Conservation (phyloP, 2,329 filamentous ascomycete genomes). For the Aspergillus luchuensis region DNA sequence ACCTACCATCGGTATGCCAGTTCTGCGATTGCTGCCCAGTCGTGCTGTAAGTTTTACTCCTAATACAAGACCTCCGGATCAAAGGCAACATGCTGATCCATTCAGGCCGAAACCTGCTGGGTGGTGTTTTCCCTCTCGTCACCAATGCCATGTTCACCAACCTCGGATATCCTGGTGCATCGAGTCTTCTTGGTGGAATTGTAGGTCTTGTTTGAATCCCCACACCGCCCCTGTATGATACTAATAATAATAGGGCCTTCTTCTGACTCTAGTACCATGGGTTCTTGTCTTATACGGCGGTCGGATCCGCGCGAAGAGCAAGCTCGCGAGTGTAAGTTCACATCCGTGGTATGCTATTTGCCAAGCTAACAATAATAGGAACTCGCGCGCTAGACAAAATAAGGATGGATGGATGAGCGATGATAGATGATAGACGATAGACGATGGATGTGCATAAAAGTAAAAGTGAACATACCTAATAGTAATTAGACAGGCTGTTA, state of each 20-base stretch:
- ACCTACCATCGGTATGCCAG: constrained; percentile 83
- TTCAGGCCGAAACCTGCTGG: constrained; percentile 70
- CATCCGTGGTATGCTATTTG: background rate
- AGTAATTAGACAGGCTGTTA: background rate
- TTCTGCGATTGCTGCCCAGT: constrained; percentile 82
- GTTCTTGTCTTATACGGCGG: constrained; percentile 77
- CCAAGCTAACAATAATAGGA: background rate
- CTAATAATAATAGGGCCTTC: constrained; percentile 43
- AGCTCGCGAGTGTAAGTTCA: constrained; percentile 64
- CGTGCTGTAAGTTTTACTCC: constrained; percentile 59
- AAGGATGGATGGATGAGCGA: background rate
- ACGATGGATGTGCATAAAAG: background rate
- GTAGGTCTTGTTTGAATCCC: constrained; percentile 40
- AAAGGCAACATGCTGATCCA: background rate
- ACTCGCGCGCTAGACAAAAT: background rate
- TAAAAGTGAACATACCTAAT: background rate
- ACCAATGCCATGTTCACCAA: constrained; percentile 71
- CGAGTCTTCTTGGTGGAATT: constrained; percentile 74
- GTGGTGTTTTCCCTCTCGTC: constrained; percentile 77
- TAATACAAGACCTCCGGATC: background rate
- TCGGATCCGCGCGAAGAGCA: constrained; percentile 72
- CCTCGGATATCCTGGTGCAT: constrained; percentile 70
- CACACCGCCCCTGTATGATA: background rate
- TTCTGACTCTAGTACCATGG: constrained; percentile 83
- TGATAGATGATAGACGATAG: background rate